Evolutionary conservation across 306 rosid species (phyloP).

Genomic region (Quercus berberidifolia): DNA sequence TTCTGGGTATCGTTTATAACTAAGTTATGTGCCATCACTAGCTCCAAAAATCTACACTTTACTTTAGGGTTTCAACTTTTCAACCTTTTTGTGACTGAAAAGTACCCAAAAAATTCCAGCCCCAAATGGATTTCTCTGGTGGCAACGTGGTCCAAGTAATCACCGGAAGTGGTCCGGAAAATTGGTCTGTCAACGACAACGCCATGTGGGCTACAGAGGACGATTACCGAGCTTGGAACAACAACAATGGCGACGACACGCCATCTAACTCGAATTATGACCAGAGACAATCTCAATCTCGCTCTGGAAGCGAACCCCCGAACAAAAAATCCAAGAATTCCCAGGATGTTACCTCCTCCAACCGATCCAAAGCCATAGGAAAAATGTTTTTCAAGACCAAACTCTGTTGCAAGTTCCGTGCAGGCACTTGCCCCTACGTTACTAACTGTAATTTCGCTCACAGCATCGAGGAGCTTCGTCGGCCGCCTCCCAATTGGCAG

Average conservation of each 20-base stretch:
- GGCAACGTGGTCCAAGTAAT: constrained; percentile 80
- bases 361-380: constrained; percentile 80
- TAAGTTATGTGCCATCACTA: not conserved
- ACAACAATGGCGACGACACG: constrained; percentile 41
- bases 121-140: constrained; percentile 57
- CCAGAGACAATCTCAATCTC: constrained; percentile 54
- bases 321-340: constrained; percentile 75
- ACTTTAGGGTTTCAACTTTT: constrained; percentile 32
- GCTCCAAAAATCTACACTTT: not conserved
- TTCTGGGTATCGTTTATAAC: constrained; percentile 12
- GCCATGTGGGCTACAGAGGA: constrained; percentile 97
- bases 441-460: constrained; percentile 98
- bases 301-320: constrained; percentile 86
- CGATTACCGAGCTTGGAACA: constrained; percentile 83
- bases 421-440: constrained; percentile 85
- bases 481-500: constrained; percentile 98
- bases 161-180: constrained; percentile 55
- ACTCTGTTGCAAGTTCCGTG: constrained; percentile 92
- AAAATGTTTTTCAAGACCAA: constrained; percentile 99
- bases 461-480: constrained; percentile 90
- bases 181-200: constrained; percentile 64
- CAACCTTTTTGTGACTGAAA: too few species aligned
- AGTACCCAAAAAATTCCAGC: not conserved
- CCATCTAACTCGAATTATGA: constrained; percentile 74
- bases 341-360: constrained; percentile 59